A percentile compares a stretch with the other conserved stretches of the same genome.
These are phyloP conservation scores for Pontederia paniculata DNA, from an alignment of 176 grass and related monocot genomes.

Conservation along the genomic window DNA sequence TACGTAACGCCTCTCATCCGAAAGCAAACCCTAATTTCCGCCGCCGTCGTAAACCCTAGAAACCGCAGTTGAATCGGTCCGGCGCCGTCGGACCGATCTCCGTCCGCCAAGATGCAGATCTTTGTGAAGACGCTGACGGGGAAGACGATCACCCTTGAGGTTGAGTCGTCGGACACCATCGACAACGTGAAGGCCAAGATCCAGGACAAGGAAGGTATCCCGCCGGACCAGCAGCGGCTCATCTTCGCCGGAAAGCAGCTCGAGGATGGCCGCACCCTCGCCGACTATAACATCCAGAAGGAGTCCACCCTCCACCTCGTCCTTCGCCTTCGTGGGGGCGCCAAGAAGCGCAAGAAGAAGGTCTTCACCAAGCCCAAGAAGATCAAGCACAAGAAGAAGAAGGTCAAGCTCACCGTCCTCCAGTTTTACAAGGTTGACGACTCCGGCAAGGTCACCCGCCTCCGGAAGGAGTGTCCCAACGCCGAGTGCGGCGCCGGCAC, in stretches of 20 bases:
- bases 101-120: slow-evolving; percentile 10
- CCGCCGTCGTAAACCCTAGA: neutral
- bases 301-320: slow-evolving; percentile 24
- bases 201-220: slow-evolving; percentile 62
- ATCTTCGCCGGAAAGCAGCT: slow-evolving; percentile 23
- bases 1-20: too few species aligned
- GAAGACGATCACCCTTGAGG: slow-evolving; percentile 21
- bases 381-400: slow-evolving; percentile 74
- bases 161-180: slow-evolving; percentile 60
- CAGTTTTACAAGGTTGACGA: slow-evolving; percentile 81
- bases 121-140: slow-evolving; percentile 21
- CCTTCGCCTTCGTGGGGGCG: slow-evolving; percentile 53
- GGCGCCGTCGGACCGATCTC: neutral
- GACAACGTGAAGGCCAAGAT: slow-evolving; percentile 85
- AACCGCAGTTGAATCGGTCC: neutral
- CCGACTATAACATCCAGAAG: slow-evolving; percentile 29
- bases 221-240: slow-evolving; percentile 18
- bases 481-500: slow-evolving; percentile 58
- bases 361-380: slow-evolving; percentile 83
- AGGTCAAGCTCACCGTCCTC: slow-evolving; percentile 67
- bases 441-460: slow-evolving; percentile 63
- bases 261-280: slow-evolving; percentile 21
- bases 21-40: too few species aligned
- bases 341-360: slow-evolving; percentile 92
- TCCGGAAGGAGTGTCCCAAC: slow-evolving; percentile 75